phyloP scores from a whole-genome alignment of 371 early-diverging fungal genomes.

The Nematocida sp. region DNA sequence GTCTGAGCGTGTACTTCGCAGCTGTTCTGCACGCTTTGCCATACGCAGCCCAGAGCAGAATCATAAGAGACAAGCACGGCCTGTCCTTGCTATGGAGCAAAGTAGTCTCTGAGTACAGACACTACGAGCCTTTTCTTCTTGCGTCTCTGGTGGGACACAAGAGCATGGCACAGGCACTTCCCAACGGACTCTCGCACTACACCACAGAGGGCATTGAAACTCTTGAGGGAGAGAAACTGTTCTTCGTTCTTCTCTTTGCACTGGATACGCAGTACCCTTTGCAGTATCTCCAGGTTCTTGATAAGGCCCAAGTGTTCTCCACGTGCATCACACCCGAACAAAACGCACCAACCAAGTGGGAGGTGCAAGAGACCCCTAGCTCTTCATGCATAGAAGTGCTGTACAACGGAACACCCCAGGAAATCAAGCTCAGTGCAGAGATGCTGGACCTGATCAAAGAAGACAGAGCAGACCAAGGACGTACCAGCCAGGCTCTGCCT shows the following conservation, averaged over 20 bases:
- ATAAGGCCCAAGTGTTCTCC: not conserved
- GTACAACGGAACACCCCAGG: not conserved
- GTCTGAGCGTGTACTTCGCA: not conserved
- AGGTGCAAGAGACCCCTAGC: not conserved
- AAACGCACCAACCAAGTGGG: not conserved
- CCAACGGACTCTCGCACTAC: not conserved
- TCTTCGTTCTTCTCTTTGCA: conserved; percentile 15
- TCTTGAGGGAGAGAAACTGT: not conserved
- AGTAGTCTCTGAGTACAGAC: conserved; percentile 8
- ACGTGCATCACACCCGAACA: not conserved
- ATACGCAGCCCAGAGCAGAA: not conserved
- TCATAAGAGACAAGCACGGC: not conserved
- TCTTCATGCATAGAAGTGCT: too few species aligned
- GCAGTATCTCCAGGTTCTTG: conserved; percentile 40
- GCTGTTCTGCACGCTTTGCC: conserved; percentile 10
- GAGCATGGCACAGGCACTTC: not conserved
- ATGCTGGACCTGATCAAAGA: too few species aligned
- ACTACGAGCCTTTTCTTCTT: conserved; percentile 8
- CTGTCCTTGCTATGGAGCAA: not conserved
- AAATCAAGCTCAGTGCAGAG: not conserved
- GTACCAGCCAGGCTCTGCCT: too few species aligned
- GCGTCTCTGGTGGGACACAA: conserved; percentile 8
- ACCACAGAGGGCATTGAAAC: not conserved
- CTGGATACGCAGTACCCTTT: conserved; percentile 17
- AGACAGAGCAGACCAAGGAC: too few species aligned